Percentiles rank a stretch among this genome's conserved stretches.
These are phyloP conservation scores for Moesziomyces sp. DNA, from an alignment of 1,284 basidiomycete genomes.

Conservation along the genomic window DNA sequence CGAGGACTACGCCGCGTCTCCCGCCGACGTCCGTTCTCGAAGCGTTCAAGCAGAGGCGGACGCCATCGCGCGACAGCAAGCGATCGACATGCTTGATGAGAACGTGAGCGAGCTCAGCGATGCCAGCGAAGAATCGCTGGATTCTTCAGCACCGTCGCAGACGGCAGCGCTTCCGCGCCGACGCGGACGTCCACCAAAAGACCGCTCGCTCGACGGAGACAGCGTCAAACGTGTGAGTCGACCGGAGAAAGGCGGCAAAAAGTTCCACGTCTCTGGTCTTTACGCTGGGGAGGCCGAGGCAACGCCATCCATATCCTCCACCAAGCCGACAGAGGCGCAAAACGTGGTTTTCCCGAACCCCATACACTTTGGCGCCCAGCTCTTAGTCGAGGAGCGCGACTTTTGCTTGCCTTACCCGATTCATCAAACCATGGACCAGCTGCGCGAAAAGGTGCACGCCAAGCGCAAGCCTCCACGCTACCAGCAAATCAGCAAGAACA, in stretches of 20 bases:
- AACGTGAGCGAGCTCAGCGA: constrained; percentile 36
- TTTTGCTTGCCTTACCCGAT: constrained; percentile 48
- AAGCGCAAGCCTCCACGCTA: constrained; percentile 57
- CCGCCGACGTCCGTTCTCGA: background rate
- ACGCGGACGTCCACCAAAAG: constrained; percentile 10
- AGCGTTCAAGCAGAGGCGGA: background rate
- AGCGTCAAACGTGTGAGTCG: constrained; percentile 27
- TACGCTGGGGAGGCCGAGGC: constrained; percentile 47
- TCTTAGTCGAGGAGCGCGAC: constrained; percentile 49
- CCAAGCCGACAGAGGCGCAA: background rate
- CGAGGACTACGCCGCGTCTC: constrained; percentile 1
- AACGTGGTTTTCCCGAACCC: constrained; percentile 32
- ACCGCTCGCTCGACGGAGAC: constrained; percentile 9
- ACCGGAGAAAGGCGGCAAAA: constrained; percentile 36
- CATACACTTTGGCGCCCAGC: constrained; percentile 45
- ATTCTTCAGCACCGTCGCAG: constrained; percentile 18
- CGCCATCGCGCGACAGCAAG: background rate
- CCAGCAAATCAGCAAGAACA: constrained; percentile 53
- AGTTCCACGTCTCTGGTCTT: constrained; percentile 30
- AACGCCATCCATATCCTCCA: constrained; percentile 19
- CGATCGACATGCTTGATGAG: constrained; percentile 31
- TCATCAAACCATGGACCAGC: constrained; percentile 28
- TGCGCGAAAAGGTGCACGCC: constrained; percentile 47
- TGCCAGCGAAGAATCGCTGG: constrained; percentile 18
- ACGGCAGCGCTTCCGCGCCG: constrained; percentile 4